Evolutionary conservation across 2,329 filamentous ascomycete genomes (phyloP), one percentile per base, ranked within the genome.

Genomic region (Fusarium avenaceum): DNA sequence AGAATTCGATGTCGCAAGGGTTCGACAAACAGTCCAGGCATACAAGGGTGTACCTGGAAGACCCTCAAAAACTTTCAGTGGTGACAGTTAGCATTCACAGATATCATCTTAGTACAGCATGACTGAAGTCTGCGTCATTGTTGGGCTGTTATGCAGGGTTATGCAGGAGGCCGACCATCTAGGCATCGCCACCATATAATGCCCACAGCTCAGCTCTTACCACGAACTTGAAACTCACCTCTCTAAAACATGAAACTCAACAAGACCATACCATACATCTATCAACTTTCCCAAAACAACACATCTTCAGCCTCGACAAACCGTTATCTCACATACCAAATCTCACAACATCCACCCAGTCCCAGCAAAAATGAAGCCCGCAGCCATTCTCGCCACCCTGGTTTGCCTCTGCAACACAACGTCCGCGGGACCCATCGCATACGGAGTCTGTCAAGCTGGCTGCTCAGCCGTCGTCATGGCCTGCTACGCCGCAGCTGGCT

Each of bases 401-500:
- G 8, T 14, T 17, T 20, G n/a, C 24, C 14, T 51, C 1, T 8
- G 10, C 7, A 9, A 35, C 7, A 17, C 17, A 3, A 14, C 13
- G 2, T 22, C 20, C 2, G 39, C 55, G 2, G 57, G 57, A 0
- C 45, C 57, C 6, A 17, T 59, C 20, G 38, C 53, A 0, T 59
- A 59, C 14, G 44, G 44, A 6, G 17, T 49, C 10, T 60, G 44
- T 7, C 54, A 60, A 19, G 30, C 22, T 5, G 57, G 57, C 7
- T 60, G 39, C 11, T 32, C 53, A 4, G 7, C 30, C 6, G 26
- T 60, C 10, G 44, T 24, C 3, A 59, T 59, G 44, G 54, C 44
- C 32, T 60, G 44, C 20, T 60, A 60, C 3, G 32, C 17, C 10
- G 54, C 53, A 19, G 57, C 38, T 7, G 57, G 53, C 0, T 42